These are phyloP conservation scores for Fusarium nanum DNA, from an alignment of 2,329 filamentous ascomycete species.

Conservation along the genomic window DNA sequence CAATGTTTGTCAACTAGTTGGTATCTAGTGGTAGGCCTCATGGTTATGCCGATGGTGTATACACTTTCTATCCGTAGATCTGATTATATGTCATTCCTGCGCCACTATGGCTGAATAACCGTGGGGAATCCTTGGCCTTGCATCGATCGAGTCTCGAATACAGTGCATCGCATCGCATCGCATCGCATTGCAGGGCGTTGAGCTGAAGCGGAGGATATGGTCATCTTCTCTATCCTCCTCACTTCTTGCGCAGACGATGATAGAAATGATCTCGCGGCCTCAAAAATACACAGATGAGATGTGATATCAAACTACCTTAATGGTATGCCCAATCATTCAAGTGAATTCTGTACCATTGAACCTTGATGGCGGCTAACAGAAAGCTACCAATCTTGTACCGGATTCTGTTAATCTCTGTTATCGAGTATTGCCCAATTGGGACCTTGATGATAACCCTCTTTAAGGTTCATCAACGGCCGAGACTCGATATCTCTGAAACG, in stretches of 20 bases:
- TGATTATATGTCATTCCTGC: not conserved
- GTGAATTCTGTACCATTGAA: not conserved
- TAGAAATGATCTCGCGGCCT: not conserved
- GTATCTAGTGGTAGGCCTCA: constrained; percentile 29
- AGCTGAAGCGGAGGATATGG: constrained; percentile 11
- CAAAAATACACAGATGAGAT: not conserved
- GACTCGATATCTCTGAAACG: not conserved
- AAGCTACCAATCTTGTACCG: not conserved
- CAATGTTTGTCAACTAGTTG: not conserved
- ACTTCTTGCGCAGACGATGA: not conserved
- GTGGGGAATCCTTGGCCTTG: constrained; percentile 20
- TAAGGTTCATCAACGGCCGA: not conserved
- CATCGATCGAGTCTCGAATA: constrained; percentile 15
- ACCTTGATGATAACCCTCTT: not conserved
- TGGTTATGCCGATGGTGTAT: constrained; percentile 10
- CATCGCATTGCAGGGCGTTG: constrained; percentile 5
- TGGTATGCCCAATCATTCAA: not conserved
- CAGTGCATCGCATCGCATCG: not conserved
- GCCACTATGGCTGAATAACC: constrained; percentile 14
- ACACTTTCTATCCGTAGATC: constrained; percentile 1
- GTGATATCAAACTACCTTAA: not conserved
- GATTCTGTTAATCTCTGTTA: not conserved
- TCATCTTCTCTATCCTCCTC: not conserved
- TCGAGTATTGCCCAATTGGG: not conserved
- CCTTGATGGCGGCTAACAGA: not conserved